Evolutionary conservation across 257 asterid genomes (phyloP).

Genomic region (Jasminum sambac): DNA sequence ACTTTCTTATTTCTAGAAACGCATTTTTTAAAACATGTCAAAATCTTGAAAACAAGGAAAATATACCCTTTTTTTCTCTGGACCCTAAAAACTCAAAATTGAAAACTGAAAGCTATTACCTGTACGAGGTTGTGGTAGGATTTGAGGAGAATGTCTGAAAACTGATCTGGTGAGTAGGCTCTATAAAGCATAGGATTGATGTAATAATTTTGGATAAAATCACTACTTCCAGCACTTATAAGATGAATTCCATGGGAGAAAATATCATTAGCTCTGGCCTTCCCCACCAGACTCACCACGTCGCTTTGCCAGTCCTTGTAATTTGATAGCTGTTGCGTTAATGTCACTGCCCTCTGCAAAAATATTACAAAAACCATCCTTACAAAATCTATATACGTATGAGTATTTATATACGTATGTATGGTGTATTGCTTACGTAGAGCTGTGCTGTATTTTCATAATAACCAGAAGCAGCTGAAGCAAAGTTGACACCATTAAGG

Average conservation of each 20-base stretch:
- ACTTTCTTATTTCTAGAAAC: too few species aligned
- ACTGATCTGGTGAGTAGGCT: conserved; percentile 47
- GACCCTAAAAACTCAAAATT: background rate
- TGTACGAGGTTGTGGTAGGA: conserved; percentile 57
- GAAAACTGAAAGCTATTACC: conserved; percentile 30
- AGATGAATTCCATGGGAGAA: conserved; percentile 70
- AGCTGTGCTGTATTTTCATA: conserved; percentile 64
- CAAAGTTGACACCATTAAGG: conserved; percentile 72
- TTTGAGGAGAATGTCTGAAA: conserved; percentile 58
- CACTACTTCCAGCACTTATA: conserved; percentile 86
- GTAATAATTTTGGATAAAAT: conserved; percentile 75
- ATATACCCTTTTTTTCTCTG: too few species aligned
- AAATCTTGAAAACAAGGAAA: too few species aligned
- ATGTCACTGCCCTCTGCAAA: conserved; percentile 64
- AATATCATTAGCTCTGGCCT: conserved; percentile 44
- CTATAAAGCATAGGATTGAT: conserved; percentile 57
- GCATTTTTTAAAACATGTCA: too few species aligned
- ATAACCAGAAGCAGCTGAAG: conserved; percentile 93
- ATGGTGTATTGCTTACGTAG: conserved; percentile 39
- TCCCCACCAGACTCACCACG: conserved; percentile 62
- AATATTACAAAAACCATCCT: conserved; percentile 3
- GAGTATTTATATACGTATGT: background rate
- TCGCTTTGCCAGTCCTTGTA: conserved; percentile 70
- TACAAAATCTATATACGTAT: background rate
- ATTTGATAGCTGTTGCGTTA: conserved; percentile 54